phyloP scores from a whole-genome alignment of 768 basidiomycete species.

The Austroboletus eburneus region DNA sequence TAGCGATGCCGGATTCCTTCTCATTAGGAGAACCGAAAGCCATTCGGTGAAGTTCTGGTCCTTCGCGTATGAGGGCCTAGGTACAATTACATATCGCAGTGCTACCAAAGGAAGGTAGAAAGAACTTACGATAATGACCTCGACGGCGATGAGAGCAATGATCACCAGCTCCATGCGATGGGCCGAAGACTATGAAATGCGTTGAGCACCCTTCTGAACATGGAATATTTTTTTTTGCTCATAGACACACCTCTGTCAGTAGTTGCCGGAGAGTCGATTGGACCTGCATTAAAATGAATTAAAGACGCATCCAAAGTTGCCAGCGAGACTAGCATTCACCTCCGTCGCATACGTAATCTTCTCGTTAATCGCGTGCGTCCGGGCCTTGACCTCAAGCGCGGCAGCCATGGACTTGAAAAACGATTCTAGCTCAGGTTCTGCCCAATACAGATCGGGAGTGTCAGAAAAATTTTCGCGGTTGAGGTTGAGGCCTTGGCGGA shows the following conservation, averaged over 20 bases:
- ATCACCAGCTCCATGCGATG: constrained; percentile 96
- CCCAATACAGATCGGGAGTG: constrained; percentile 92
- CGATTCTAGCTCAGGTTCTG: constrained; percentile 85
- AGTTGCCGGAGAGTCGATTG: constrained; percentile 89
- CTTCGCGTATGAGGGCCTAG: constrained; percentile 73
- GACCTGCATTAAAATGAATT: constrained; percentile 39
- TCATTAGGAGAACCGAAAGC: constrained; percentile 17
- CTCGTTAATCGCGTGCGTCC: constrained; percentile 81
- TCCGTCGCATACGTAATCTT: constrained; percentile 91
- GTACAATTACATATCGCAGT: neutral
- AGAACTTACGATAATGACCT: constrained; percentile 81
- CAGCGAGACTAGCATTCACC: constrained; percentile 33
- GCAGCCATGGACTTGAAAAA: constrained; percentile 82
- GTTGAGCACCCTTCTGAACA: neutral
- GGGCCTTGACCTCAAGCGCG: constrained; percentile 81
- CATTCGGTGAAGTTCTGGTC: constrained; percentile 72
- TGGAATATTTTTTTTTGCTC: no score
- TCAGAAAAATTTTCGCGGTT: constrained; percentile 87
- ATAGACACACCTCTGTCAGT: constrained; percentile 74
- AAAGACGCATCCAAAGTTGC: neutral
- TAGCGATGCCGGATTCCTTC: constrained; percentile 1
- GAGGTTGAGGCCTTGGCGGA: constrained; percentile 88
- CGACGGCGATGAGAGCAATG: constrained; percentile 90
- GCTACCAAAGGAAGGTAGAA: neutral
- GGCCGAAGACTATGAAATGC: constrained; percentile 59